Base-by-base conservation (phyloP, 1,139 yeast genomes). In the Debaryomyces fabryi region DNA sequence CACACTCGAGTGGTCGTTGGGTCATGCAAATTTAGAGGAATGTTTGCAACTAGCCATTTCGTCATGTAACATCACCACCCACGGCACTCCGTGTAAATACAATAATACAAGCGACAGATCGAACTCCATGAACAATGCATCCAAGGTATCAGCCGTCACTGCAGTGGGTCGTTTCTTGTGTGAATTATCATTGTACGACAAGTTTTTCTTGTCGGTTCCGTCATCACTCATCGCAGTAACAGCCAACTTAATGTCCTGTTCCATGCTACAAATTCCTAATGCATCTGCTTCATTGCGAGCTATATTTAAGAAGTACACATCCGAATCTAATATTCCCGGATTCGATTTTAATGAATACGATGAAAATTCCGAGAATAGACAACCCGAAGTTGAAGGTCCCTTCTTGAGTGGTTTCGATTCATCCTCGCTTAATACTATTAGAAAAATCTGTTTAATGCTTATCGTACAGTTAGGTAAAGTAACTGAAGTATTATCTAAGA, bases 1-100 rank as follows among this genome's bases (percentile, higher is more conserved):
- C 47, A 91, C 98, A 1, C 72, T 93, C 48, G 88, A 88, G 48
- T 93, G 99, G 99, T 74, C 79, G 10, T 65, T 89, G 45, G 81
- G 85, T 39, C 84, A 81, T 48, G 86, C 88, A 4, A 72, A 79
- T 39, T 70, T 83, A 46, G 87, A 84, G 60, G 87, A 83, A 46
- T 78, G 85, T 53, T 68, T 83, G 47, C 87, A 83, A 58, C 62
- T 83, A 46, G 76, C 84, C 9, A 75, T 82, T 39, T 63, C 66
- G 45, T 64, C 63, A 38, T 65, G 76, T 21, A 59, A 62, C 25
- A 49, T 55, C 18, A 39, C 53, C 5, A 41, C 52, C 36, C 52
- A 52, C 44, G 56, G 63, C 29, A 69, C 76, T 18, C 77, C 77
- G 2, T 59, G 67, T 53, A 70, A 69, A 54, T 67, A 66, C 55